Base-by-base conservation (phyloP, 805 yeast genomes). In the Helenozyma rhizophorensis region DNA sequence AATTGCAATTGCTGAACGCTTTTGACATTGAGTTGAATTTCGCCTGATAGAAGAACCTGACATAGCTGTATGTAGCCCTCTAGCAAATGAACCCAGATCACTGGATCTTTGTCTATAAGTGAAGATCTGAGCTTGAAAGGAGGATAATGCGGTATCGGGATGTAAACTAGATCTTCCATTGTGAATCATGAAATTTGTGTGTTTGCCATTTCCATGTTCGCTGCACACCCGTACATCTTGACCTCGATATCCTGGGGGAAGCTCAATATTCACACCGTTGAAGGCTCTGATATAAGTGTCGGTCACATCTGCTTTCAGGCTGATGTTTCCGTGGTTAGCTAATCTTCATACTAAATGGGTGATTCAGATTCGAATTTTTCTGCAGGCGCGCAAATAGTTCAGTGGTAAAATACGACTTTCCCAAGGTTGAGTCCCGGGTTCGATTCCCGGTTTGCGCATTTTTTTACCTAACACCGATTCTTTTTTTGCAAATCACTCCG, bases 61-160 rank as follows among this genome's bases (percentile, higher is more conserved):
- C 78, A 70, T 14, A 76, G 60, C 12, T 50, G 54, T 34, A 82
- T 74, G 54, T 81, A 83, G 3, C 74, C 74, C 43, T 80, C 85
- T 12, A 83, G 56, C 14, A 81, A 57, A 52, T 82, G 87, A 4
- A 74, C 81, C 88, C 90, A 83, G 7, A 83, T 83, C 14, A 83
- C 88, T 0, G 94, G 94, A 51, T 83, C 94, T 40, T 76, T 83
- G 50, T 83, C 93, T 6, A 81, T 79, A 51, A 83, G 61, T n/a
- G 86, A 77, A 0, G 89, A 83, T 22, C 93, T 64, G 17, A 83
- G 67, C 40, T 74, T 73, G 58, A 83, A 82, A 2, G 89, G 88
- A 7, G 93, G 93, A 39, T 76, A 83, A 16, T 74, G 71, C 13
- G 83, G 82, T 7, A 82, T 72, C 2, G 85, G 85, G 4, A 79